Evolutionary conservation across 106 monocot genomes (phyloP).

Genomic region (Dioscorea dumetorum): DNA sequence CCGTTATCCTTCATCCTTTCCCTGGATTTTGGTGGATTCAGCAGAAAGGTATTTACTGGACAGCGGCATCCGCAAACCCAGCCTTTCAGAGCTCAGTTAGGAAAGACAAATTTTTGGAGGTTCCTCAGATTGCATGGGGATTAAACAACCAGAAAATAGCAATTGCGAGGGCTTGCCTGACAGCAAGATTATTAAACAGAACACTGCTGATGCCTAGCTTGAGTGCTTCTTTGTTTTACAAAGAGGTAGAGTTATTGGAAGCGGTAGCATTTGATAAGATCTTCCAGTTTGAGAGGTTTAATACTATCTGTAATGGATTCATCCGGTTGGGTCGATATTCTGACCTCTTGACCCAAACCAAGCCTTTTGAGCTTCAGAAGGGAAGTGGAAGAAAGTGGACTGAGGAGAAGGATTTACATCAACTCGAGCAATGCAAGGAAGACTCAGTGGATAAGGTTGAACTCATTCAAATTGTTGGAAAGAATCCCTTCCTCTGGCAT

Average conservation of each 20-base stretch:
- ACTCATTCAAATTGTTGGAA: slow-evolving; percentile 59
- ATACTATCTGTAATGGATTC: slow-evolving; percentile 61
- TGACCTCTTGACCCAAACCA: slow-evolving; percentile 38
- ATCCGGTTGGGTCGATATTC: slow-evolving; percentile 47
- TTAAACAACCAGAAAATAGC: slow-evolving; percentile 98
- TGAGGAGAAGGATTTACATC: slow-evolving; percentile 66
- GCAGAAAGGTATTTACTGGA: slow-evolving; percentile 3
- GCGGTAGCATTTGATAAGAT: slow-evolving; percentile 76
- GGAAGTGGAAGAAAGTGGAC: slow-evolving; percentile 98
- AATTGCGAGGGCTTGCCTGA: slow-evolving; percentile 81
- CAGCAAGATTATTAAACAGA: slow-evolving; percentile 71
- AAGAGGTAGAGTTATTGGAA: slow-evolving; percentile 66
- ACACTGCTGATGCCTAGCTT: slow-evolving; percentile 90
- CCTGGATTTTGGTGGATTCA: slow-evolving; percentile 24
- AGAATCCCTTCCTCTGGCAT: slow-evolving; percentile 92
- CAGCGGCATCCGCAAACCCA: slow-evolving; percentile 10
- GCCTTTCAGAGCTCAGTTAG: slow-evolving; percentile 20
- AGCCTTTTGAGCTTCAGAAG: slow-evolving; percentile 57
- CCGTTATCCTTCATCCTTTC: slow-evolving; percentile 25
- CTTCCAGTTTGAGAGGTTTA: slow-evolving; percentile 72
- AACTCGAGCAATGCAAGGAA: slow-evolving; percentile 36
- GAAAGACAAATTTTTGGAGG: slow-evolving; percentile 72
- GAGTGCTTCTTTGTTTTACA: slow-evolving; percentile 83
- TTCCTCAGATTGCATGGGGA: slow-evolving; percentile 99
- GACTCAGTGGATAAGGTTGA: slow-evolving; percentile 37